Percentiles rank a stretch among this genome's conserved stretches.
phyloP scores from a whole-genome alignment of 257 asterid genomes.

The Eucommia ulmoides region DNA sequence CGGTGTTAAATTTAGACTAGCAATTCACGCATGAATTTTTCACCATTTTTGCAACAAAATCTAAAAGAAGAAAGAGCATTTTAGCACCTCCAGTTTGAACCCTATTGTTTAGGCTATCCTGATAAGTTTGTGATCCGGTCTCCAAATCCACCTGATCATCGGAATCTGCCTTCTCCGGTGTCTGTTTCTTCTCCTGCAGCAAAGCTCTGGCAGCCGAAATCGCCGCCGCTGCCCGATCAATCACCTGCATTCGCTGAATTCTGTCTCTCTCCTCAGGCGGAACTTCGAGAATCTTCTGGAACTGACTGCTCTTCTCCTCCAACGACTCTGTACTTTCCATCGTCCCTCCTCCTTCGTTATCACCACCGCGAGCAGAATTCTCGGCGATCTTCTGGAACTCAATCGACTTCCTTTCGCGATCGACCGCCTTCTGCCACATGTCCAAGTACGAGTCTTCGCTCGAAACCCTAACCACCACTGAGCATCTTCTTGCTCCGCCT shows the following conservation, averaged over 20 bases:
- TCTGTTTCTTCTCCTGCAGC: conserved; percentile 41
- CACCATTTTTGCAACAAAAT: too few relatives aligned
- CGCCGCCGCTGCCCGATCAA: conserved; percentile 99
- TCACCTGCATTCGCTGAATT: conserved; percentile 75
- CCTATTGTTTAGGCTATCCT: too few relatives aligned
- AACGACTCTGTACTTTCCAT: conserved; percentile 27
- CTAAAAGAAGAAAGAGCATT: too few relatives aligned
- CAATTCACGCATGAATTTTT: too few relatives aligned
- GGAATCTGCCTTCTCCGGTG: conserved; percentile 19
- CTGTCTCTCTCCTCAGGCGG: conserved; percentile 66
- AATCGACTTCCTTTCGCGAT: conserved; percentile 41
- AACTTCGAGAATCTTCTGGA: conserved; percentile 61
- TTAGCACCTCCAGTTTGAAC: too few relatives aligned
- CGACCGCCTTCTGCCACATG: conserved; percentile 87
- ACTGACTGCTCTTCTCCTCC: conserved; percentile 52
- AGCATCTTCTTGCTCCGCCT: conserved; percentile 8
- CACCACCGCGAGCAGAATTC: conserved; percentile 6
- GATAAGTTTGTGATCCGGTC: too few relatives aligned
- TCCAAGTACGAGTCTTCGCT: conserved; percentile 66
- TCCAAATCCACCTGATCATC: conserved; percentile 2
- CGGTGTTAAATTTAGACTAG: too few relatives aligned
- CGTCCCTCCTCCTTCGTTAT: conserved; percentile 8
- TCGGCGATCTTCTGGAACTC: conserved; percentile 52
- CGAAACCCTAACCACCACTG: conserved; percentile 33
- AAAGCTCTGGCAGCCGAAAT: conserved; percentile 76